Conservation (phyloP, 225 moss, liverwort and hornwort species). For the Asterella californica region DNA sequence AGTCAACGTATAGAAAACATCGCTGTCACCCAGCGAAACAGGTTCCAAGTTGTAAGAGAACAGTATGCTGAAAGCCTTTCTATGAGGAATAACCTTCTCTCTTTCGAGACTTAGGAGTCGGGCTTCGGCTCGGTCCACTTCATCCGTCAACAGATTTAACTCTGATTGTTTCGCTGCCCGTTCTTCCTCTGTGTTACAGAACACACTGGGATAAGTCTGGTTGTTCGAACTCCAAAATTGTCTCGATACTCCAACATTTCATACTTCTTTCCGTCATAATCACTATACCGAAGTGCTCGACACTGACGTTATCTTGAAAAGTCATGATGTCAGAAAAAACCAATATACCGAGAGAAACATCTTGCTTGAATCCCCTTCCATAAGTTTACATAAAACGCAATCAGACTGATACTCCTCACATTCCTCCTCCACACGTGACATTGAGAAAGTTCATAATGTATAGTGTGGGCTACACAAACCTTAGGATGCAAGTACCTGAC, state of each 20-base stretch:
- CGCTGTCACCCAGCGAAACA: background rate
- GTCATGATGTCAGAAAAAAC: background rate
- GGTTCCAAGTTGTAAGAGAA: background rate
- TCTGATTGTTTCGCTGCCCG: slow-evolving; percentile 95
- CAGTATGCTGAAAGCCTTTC: background rate
- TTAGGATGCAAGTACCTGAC: slow-evolving; percentile 52
- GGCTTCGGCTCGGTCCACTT: slow-evolving; percentile 85
- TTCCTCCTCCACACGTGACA: background rate
- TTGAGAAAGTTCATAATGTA: background rate
- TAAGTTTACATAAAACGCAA: background rate
- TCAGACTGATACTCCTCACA: background rate
- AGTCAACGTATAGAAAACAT: background rate
- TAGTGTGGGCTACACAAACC: background rate
- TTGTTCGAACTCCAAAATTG: background rate
- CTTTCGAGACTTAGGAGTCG: slow-evolving; percentile 86
- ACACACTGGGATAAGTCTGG: background rate
- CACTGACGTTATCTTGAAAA: background rate
- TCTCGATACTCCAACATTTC: background rate
- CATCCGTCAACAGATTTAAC: slow-evolving; percentile 85
- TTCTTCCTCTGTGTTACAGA: slow-evolving; percentile 75
- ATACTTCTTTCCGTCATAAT: background rate
- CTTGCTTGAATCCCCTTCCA: background rate
- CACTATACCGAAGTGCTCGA: background rate
- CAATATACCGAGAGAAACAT: background rate
- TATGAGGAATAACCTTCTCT: slow-evolving; percentile 65